Conservation (phyloP, 2,329 filamentous ascomycete genomes). For the Stenocarpella maydis region DNA sequence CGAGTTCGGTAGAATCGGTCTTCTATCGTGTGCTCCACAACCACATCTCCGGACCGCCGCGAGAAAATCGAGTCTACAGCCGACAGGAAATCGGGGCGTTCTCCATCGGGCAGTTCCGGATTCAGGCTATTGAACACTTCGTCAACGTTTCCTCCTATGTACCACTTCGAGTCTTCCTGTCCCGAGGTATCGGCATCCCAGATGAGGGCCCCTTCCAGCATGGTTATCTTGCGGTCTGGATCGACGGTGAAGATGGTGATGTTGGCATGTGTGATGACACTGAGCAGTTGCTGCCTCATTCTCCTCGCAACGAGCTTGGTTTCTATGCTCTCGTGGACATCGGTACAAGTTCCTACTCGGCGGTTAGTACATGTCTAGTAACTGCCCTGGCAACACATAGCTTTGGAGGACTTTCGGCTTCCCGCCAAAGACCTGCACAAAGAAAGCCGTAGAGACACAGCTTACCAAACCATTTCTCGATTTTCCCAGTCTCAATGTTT, state of each 20-base stretch:
- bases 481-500: constrained; percentile 70
- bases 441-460: neutral
- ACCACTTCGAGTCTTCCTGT: constrained; percentile 40
- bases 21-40: constrained; percentile 69
- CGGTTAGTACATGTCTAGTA: neutral
- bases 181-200: constrained; percentile 51
- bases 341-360: constrained; percentile 70
- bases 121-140: constrained; percentile 66
- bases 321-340: constrained; percentile 78
- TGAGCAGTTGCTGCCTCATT: constrained; percentile 74
- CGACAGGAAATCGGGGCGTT: constrained; percentile 58
- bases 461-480: constrained; percentile 80
- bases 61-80: constrained; percentile 71
- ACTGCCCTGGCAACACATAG: neutral
- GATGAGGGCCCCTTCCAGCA: constrained; percentile 74
- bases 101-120: constrained; percentile 51
- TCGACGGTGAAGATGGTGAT: constrained; percentile 81
- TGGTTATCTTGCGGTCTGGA: constrained; percentile 65
- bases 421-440: neutral
- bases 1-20: constrained; percentile 76
- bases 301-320: constrained; percentile 71
- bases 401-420: neutral
- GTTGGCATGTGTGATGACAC: constrained; percentile 77
- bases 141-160: constrained; percentile 54
- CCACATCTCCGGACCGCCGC: constrained; percentile 66